These are phyloP conservation scores for Papiliotrema terrestris DNA, from an alignment of 1,284 basidiomycete genomes.

Conservation along the genomic window DNA sequence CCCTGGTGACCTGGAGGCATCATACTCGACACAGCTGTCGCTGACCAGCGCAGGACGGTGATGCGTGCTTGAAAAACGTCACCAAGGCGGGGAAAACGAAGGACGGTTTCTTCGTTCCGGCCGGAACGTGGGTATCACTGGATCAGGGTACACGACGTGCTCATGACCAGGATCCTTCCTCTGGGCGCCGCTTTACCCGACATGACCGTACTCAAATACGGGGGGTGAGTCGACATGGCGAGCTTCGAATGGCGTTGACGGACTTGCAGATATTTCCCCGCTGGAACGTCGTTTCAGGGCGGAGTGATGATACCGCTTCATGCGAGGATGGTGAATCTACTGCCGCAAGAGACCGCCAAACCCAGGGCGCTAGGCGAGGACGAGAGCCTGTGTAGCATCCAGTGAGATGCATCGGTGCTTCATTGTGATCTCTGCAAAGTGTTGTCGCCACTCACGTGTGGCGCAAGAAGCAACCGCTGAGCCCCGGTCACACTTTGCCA, in stretches of 20 bases:
- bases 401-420: too few relatives aligned
- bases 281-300: conserved; percentile 36
- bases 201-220: conserved; percentile 37
- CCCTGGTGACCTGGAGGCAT: too few relatives aligned
- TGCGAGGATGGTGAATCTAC: conserved; percentile 35
- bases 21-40: not conserved
- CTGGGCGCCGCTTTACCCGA: conserved; percentile 31
- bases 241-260: not conserved
- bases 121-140: conserved; percentile 25
- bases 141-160: not conserved
- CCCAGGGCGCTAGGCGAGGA: not conserved
- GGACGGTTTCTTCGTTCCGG: conserved; percentile 36
- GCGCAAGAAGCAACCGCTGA: too few relatives aligned
- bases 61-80: conserved; percentile 33
- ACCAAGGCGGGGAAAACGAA: conserved; percentile 18
- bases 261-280: conserved; percentile 29
- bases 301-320: conserved; percentile 36
- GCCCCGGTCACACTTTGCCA: too few relatives aligned
- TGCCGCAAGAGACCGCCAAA: conserved; percentile 15
- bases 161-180: conserved; percentile 24
- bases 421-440: too few relatives aligned
- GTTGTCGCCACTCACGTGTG: too few relatives aligned
- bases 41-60: conserved; percentile 24
- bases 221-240: conserved; percentile 21
- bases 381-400: conserved; percentile 19